Evolutionary conservation across 2,329 filamentous ascomycete genomes (phyloP).

Genomic region (Cladosporium sp.): DNA sequence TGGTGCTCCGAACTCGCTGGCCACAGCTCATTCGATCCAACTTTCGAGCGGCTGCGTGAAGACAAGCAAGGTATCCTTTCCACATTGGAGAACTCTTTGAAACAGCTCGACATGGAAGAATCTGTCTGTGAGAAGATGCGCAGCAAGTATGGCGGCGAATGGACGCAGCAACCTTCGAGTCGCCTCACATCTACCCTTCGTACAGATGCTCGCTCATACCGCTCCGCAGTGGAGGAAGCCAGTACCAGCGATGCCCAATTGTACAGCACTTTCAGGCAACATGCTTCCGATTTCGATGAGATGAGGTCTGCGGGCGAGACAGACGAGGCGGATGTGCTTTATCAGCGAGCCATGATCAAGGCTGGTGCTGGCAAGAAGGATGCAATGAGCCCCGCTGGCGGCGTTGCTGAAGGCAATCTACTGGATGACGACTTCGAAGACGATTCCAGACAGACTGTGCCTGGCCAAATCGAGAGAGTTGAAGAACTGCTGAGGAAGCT

Average conservation of each 20-base stretch:
- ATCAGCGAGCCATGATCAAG: constrained; percentile 82
- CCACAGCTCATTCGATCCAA: constrained; percentile 74
- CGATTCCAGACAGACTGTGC: constrained; percentile 74
- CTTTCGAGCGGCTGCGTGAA: constrained; percentile 75
- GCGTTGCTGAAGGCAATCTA: constrained; percentile 68
- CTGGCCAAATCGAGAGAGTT: constrained; percentile 84
- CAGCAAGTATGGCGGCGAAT: constrained; percentile 91
- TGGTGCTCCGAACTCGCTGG: constrained; percentile 94
- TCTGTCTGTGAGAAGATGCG: constrained; percentile 99
- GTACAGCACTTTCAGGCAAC: constrained; percentile 78
- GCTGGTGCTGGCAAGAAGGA: constrained; percentile 67
- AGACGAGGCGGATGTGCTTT: constrained; percentile 83
- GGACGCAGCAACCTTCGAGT: constrained; percentile 95
- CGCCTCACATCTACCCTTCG: constrained; percentile 83
- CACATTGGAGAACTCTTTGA: constrained; percentile 75
- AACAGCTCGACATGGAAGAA: constrained; percentile 94
- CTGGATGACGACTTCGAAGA: constrained; percentile 91
- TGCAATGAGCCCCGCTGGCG: constrained; percentile 51
- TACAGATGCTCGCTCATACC: constrained; percentile 83
- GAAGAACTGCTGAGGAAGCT: constrained; percentile 90
- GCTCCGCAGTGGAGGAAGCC: constrained; percentile 86
- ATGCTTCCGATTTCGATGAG: constrained; percentile 87
- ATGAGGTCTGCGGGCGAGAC: constrained; percentile 88
- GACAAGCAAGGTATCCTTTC: constrained; percentile 75
- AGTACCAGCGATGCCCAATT: constrained; percentile 82